A percentile compares a stretch with the other conserved stretches of the same genome.
These are phyloP conservation scores for Trametes sp. DNA, from an alignment of 1,284 basidiomycete species.

Conservation along the genomic window DNA sequence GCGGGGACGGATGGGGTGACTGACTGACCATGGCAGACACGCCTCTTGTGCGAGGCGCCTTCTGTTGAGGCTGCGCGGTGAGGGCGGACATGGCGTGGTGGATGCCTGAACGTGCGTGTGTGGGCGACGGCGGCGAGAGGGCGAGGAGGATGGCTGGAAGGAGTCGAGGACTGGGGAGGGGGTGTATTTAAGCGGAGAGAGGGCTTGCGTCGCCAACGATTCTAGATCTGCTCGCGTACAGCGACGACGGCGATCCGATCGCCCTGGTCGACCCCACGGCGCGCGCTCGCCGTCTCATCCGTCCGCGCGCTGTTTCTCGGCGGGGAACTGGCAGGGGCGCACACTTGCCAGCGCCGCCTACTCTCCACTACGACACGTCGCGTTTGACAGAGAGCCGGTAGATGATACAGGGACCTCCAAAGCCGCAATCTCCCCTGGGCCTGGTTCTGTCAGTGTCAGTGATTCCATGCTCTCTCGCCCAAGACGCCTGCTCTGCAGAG, in stretches of 20 bases:
- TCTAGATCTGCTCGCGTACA: constrained; percentile 2
- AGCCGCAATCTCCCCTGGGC: neutral
- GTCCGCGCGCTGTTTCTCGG: neutral
- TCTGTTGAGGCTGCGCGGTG: constrained; percentile 26
- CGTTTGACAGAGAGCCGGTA: neutral
- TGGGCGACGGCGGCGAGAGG: neutral
- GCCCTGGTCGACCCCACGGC: neutral
- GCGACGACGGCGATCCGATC: constrained; percentile 2
- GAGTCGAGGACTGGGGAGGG: neutral
- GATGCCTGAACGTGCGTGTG: constrained; percentile 3
- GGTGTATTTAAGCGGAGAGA: constrained; percentile 9
- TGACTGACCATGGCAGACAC: constrained; percentile 41
- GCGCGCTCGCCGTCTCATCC: constrained; percentile 5
- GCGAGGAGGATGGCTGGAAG: constrained; percentile 1
- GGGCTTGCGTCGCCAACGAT: neutral
- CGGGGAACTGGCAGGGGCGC: neutral
- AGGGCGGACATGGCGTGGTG: constrained; percentile 26
- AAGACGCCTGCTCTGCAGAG: neutral
- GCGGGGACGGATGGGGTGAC: constrained; percentile 1
- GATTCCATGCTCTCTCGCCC: neutral
- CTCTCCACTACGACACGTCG: neutral
- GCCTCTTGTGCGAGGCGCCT: constrained; percentile 41
- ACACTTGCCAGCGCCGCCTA: neutral
- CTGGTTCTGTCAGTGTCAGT: neutral
- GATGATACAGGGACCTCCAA: neutral